Evolutionary conservation across 1,284 basidiomycete species (phyloP).

Genomic region (Austropuccinia psidii): DNA sequence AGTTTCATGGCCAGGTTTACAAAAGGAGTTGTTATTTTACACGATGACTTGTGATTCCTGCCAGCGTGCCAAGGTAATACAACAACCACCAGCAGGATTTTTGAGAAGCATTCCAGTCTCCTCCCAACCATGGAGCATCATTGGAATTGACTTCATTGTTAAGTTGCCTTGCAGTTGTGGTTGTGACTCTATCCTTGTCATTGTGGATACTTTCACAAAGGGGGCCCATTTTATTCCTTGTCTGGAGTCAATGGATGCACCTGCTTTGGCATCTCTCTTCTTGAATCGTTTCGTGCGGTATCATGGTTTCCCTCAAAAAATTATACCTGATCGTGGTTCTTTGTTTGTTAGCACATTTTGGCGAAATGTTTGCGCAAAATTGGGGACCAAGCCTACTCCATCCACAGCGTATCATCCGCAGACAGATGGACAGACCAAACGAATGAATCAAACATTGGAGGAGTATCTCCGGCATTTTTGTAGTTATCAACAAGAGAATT

Average conservation of each 20-base stretch:
- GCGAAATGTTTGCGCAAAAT: not conserved
- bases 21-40: not conserved
- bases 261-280: not conserved
- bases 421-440: constrained; percentile 8
- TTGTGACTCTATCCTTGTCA: constrained; percentile 41
- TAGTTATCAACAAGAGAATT: not conserved
- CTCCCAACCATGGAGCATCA: constrained; percentile 26
- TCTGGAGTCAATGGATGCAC: not conserved
- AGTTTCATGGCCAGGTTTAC: constrained; percentile 2
- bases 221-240: constrained; percentile 13
- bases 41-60: constrained; percentile 1
- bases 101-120: not conserved
- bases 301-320: constrained; percentile 1
- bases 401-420: constrained; percentile 24
- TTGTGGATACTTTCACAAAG: constrained; percentile 40
- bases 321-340: not conserved
- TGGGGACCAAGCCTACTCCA: not conserved
- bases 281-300: not conserved
- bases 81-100: not conserved
- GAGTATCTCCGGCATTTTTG: not conserved
- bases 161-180: constrained; percentile 30
- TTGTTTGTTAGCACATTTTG: not conserved
- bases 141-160: constrained; percentile 40
- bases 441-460: constrained; percentile 2
- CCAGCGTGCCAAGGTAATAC: not conserved